Conservation (phyloP, 352 stramenopile genomes). For the Phytopythium montanum region DNA sequence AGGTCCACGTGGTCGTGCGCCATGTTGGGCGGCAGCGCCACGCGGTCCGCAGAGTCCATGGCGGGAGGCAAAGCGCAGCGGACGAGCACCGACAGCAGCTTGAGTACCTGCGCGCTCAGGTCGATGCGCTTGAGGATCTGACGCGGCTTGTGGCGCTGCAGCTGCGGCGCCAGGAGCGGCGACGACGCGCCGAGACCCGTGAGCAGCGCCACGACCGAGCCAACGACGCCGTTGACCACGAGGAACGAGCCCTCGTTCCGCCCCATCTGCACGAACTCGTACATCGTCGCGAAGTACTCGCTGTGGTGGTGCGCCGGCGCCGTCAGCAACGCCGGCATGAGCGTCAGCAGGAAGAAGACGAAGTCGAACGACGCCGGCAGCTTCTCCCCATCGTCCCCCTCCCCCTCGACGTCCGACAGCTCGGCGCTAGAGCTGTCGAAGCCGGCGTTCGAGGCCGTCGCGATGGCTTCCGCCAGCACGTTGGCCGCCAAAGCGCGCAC, state of each 20-base stretch:
- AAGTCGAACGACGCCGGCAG: slow-evolving; percentile 81
- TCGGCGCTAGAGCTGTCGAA: slow-evolving; percentile 18
- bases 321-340: slow-evolving; percentile 71
- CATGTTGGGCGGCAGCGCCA: slow-evolving; percentile 57
- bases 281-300: slow-evolving; percentile 74
- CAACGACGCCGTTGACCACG: slow-evolving; percentile 79
- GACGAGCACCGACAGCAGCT: slow-evolving; percentile 70
- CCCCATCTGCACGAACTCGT: slow-evolving; percentile 75
- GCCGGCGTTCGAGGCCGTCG: slow-evolving; percentile 48
- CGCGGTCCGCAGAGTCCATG: slow-evolving; percentile 52
- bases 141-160: slow-evolving; percentile 65
- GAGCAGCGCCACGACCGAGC: slow-evolving; percentile 64
- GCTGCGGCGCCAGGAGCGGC: slow-evolving; percentile 44
- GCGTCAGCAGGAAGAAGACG: slow-evolving; percentile 69
- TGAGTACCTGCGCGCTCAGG: slow-evolving; percentile 61
- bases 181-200: slow-evolving; percentile 32
- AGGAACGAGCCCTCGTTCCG: slow-evolving; percentile 81
- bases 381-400: slow-evolving; percentile 11
- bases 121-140: slow-evolving; percentile 82
- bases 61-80: slow-evolving; percentile 63
- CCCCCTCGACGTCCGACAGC: slow-evolving; percentile 7
- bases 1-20: slow-evolving; percentile 68
- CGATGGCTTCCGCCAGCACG: slow-evolving; percentile 65
- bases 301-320: slow-evolving; percentile 65
- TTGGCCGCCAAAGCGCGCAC: slow-evolving; percentile 69